A percentile compares a stretch with the other conserved stretches of the same genome.
These are phyloP conservation scores for Boletus semigastroideus DNA, from an alignment of 1,284 basidiomycete genomes.

Conservation along the genomic window DNA sequence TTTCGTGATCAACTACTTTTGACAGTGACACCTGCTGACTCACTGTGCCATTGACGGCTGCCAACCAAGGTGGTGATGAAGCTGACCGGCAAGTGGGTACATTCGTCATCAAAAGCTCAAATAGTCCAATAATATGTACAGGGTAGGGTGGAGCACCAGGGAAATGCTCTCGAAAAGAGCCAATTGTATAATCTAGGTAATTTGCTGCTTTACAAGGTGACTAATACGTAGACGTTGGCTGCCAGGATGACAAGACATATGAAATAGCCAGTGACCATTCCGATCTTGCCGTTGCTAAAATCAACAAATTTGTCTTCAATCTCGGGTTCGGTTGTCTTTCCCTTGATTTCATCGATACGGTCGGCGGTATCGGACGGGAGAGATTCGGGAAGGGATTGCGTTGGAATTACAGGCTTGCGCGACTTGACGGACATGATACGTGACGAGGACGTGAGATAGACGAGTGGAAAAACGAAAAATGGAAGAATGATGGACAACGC, in stretches of 20 bases:
- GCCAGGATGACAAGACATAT: constrained; percentile 64
- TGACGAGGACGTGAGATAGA: constrained; percentile 72
- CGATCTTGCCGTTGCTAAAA: constrained; percentile 61
- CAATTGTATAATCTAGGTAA: neutral
- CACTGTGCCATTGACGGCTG: too few relatives aligned
- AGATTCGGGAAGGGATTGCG: neutral
- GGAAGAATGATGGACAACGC: constrained; percentile 87
- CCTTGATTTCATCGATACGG: neutral
- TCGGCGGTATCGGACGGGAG: neutral
- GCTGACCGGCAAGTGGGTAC: too few relatives aligned
- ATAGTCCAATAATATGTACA: neutral
- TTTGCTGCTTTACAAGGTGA: constrained; percentile 40
- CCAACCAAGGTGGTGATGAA: too few relatives aligned
- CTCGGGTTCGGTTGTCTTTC: constrained; percentile 1
- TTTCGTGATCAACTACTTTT: too few relatives aligned
- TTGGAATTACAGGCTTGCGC: neutral
- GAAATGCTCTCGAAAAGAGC: neutral
- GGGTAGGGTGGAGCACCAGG: neutral
- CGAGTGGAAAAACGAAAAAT: constrained; percentile 79
- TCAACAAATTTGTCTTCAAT: constrained; percentile 38
- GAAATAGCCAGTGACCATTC: constrained; percentile 53
- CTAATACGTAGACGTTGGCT: constrained; percentile 69
- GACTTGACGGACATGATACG: constrained; percentile 63
- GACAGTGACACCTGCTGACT: too few relatives aligned
- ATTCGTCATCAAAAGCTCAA: too few relatives aligned